Evolutionary conservation across 257 asterid genomes (phyloP).

Genomic region (Plantago ovata): DNA sequence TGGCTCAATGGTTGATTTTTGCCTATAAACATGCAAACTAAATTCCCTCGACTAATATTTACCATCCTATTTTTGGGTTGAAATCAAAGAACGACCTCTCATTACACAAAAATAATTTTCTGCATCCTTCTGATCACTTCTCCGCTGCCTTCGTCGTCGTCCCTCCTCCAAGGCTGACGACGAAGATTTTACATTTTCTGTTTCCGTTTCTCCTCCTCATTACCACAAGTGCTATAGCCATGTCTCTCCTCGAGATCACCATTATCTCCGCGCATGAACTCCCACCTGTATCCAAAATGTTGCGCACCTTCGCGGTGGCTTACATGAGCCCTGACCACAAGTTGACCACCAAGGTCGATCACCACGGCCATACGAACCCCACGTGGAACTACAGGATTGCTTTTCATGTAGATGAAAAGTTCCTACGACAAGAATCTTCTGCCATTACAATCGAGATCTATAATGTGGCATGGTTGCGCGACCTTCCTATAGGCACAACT

Average conservation of each 20-base stretch:
- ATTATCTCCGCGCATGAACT: slow-evolving; percentile 69
- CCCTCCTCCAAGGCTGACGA: slow-evolving; percentile 14
- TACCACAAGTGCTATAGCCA: not conserved
- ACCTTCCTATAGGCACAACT: slow-evolving; percentile 78
- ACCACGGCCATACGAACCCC: slow-evolving; percentile 72
- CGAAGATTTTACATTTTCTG: not conserved
- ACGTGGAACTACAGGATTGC: slow-evolving; percentile 64
- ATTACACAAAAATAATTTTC: not conserved
- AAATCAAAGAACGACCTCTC: not conserved
- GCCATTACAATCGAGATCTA: slow-evolving; percentile 57
- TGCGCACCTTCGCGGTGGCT: slow-evolving; percentile 73
- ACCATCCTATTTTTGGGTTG: not conserved
- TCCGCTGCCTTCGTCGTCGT: slow-evolving; percentile 17
- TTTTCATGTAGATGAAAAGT: slow-evolving; percentile 50
- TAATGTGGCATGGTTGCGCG: slow-evolving; percentile 81
- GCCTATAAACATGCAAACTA: not conserved
- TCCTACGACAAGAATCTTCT: slow-evolving; percentile 43
- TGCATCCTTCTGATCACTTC: slow-evolving; percentile 7
- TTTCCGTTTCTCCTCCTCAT: not conserved
- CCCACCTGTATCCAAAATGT: slow-evolving; percentile 75
- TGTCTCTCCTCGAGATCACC: slow-evolving; percentile 50
- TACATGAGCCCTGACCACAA: slow-evolving; percentile 61
- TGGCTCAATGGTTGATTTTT: too few species aligned
- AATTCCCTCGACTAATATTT: not conserved
- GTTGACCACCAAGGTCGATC: slow-evolving; percentile 69